A percentile compares a stretch with the other conserved stretches of the same genome.
Evolutionary conservation across 1,139 yeast genomes (phyloP).

Genomic region (Yamadazyma sp.): DNA sequence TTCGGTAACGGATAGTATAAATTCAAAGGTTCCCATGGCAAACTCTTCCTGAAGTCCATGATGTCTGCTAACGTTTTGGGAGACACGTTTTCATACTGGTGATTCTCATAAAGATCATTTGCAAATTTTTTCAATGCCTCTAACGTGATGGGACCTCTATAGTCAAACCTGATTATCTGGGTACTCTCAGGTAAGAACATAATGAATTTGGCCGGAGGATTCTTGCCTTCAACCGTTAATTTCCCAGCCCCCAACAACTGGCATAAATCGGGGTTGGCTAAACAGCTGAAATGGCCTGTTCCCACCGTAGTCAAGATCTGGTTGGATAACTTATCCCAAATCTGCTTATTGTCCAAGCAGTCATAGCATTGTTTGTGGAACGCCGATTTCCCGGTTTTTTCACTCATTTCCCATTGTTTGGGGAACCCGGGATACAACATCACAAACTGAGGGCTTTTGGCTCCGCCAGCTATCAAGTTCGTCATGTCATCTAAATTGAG

Average conservation of each 20-base stretch:
- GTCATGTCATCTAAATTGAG: constrained; percentile 35
- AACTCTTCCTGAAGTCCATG: constrained; percentile 36
- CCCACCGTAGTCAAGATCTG: constrained; percentile 41
- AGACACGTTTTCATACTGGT: constrained; percentile 39
- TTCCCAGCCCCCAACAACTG: constrained; percentile 43
- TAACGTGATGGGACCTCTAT: constrained; percentile 25
- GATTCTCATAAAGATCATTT: constrained; percentile 32
- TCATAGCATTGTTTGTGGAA: constrained; percentile 45
- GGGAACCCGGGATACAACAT: constrained; percentile 64
- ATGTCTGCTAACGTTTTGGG: constrained; percentile 39
- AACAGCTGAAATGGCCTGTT: constrained; percentile 64
- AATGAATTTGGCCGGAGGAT: constrained; percentile 27
- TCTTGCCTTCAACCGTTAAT: constrained; percentile 18
- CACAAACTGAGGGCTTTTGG: constrained; percentile 49
- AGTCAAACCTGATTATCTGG: constrained; percentile 38
- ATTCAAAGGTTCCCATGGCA: constrained; percentile 33
- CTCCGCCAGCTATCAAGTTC: constrained; percentile 48
- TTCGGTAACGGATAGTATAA: constrained; percentile 43
- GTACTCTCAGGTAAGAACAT: constrained; percentile 43
- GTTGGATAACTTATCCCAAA: constrained; percentile 61
- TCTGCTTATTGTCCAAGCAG: constrained; percentile 49
- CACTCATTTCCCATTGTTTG: constrained; percentile 39
- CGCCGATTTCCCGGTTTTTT: constrained; percentile 30
- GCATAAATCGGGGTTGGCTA: constrained; percentile 50
- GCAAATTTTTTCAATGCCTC: constrained; percentile 35